Evolutionary conservation across 2,329 filamentous ascomycete genomes (phyloP), one percentile per base, ranked within the genome.

Genomic region (Penicillium sp.): DNA sequence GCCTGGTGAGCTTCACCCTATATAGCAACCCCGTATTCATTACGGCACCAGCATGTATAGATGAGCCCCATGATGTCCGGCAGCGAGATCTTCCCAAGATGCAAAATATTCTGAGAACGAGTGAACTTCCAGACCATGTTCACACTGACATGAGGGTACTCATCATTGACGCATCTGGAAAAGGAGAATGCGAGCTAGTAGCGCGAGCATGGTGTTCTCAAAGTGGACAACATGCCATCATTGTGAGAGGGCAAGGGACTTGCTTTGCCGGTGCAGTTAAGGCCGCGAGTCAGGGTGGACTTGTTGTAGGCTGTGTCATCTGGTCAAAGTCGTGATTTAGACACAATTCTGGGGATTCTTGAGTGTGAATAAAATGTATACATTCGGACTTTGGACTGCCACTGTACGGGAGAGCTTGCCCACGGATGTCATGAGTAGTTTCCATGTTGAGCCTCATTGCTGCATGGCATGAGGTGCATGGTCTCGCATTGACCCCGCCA

Each of bases 141-240:
- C 40, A 54, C 13, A 51, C 58, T 24, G 49, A 45, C 44, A 60
- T 42, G 22, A 58, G 57, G 53, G 37, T 68, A 28, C 42, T 63
- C 53, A 35, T 64, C 28, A 60, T 61, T 47, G 58, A 71, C 45
- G 60, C 68, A 37, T 65, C 68, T 44, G 62, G 69, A 0, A 57
- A 68, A 58, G 60, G 65, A 19, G 69, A 64, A 44, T 54, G 51
- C 22, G 69, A 72, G 42, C 58, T 69, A 13, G 47, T 70, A 1
- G 70, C 70, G 10, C 62, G 71, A 28, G 71, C 71, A 13, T 73
- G 71, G 71, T 73, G 71, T 58, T 63, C 70, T 28, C 63, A 72
- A 51, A 67, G 65, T 45, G 71, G 69, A n/a, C 61, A 62, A 45
- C 63, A 72, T 56, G 71, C 71, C 3, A 61, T 73, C 35, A 58